phyloP scores from a whole-genome alignment of 768 basidiomycete genomes.

The Tylopilus plumbeoviolaceoides region DNA sequence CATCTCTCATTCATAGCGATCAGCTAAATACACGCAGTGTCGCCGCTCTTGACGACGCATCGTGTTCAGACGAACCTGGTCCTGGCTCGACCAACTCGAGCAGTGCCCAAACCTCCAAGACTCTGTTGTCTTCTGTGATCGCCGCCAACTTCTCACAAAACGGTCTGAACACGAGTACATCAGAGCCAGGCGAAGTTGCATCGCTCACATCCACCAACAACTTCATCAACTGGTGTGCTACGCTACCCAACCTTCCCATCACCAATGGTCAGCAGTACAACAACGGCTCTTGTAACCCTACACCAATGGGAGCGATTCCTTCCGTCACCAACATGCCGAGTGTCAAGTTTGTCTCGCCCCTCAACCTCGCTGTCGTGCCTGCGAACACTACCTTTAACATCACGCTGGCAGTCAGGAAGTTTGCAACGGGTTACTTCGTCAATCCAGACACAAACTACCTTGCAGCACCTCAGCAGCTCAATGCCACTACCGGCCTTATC shows the following conservation, averaged over 20 bases:
- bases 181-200: slow-evolving; percentile 44
- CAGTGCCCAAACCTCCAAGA: slow-evolving; percentile 26
- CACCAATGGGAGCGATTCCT: slow-evolving; percentile 58
- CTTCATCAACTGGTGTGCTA: slow-evolving; percentile 67
- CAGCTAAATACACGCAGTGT: slow-evolving; percentile 39
- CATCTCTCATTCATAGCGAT: slow-evolving; percentile 14
- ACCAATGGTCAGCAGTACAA: slow-evolving; percentile 58
- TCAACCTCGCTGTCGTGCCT: slow-evolving; percentile 39
- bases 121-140: slow-evolving; percentile 47
- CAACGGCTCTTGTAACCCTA: slow-evolving; percentile 55
- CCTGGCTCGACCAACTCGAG: slow-evolving; percentile 18
- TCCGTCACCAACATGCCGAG: slow-evolving; percentile 48
- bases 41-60: slow-evolving; percentile 24
- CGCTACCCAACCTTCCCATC: slow-evolving; percentile 43
- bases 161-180: slow-evolving; percentile 35
- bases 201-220: slow-evolving; percentile 66
- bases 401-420: slow-evolving; percentile 40
- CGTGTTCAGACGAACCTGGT: background rate
- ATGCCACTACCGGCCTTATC: slow-evolving; percentile 43
- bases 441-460: slow-evolving; percentile 53
- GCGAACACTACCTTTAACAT: slow-evolving; percentile 52
- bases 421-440: slow-evolving; percentile 55
- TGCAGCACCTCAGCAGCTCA: slow-evolving; percentile 50
- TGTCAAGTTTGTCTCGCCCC: slow-evolving; percentile 47
- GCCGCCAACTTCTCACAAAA: slow-evolving; percentile 51